Percentiles rank a stretch among this genome's conserved stretches.
These are phyloP conservation scores for Scedosporium dehoogii DNA, from an alignment of 2,329 filamentous ascomycete species.

Conservation along the genomic window DNA sequence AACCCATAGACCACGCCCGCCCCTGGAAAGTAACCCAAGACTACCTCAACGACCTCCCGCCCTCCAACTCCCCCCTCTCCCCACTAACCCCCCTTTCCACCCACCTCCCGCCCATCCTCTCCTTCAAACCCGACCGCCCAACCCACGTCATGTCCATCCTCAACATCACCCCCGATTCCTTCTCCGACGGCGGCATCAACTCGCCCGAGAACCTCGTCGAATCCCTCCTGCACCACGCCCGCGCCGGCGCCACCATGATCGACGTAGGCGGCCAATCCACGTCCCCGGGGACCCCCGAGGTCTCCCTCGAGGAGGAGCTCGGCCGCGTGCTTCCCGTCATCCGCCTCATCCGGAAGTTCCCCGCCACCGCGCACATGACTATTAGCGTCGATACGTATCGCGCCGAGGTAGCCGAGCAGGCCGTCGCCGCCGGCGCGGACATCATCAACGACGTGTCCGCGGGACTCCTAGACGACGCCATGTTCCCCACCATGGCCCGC, in stretches of 20 bases:
- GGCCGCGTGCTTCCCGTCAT: constrained; percentile 73
- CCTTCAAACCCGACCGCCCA: constrained; percentile 44
- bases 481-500: constrained; percentile 71
- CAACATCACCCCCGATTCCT: constrained; percentile 92
- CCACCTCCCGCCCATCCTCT: constrained; percentile 41
- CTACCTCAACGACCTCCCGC: constrained; percentile 49
- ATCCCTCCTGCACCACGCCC: constrained; percentile 53
- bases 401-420: constrained; percentile 67
- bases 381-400: constrained; percentile 93
- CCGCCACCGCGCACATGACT: constrained; percentile 51
- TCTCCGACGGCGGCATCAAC: constrained; percentile 78
- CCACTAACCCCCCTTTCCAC: constrained; percentile 47
- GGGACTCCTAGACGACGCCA: constrained; percentile 65
- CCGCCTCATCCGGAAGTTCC: constrained; percentile 56
- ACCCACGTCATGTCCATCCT: constrained; percentile 90
- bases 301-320: constrained; percentile 65
- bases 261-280: constrained; percentile 94
- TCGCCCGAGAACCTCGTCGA: constrained; percentile 40
- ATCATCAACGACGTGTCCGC: constrained; percentile 93
- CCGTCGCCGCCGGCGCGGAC: constrained; percentile 70
- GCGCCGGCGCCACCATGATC: constrained; percentile 68
- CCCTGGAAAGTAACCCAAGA: constrained; percentile 54
- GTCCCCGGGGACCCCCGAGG: constrained; percentile 61
- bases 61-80: constrained; percentile 38
- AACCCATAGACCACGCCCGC: constrained; percentile 38